Base-by-base conservation (phyloP, 192 early-diverging fungal genomes). In the Phlyctochytrium arcticum region DNA sequence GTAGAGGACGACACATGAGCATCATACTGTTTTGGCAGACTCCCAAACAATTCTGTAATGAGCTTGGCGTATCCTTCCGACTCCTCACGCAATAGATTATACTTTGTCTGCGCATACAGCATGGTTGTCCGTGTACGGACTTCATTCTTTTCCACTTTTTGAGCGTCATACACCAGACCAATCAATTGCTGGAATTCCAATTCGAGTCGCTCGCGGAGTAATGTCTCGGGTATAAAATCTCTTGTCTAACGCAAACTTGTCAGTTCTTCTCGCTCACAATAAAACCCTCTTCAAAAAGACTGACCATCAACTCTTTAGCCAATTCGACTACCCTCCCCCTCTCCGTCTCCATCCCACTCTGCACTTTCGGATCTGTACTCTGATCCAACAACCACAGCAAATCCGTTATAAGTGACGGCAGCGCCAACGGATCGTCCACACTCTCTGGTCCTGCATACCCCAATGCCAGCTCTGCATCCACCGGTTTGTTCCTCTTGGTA, bases 61-160 rank as follows among this genome's bases (percentile, higher is more conserved):
- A 92, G 71, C 53, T 88, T 90, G 4, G 91, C 79, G 66, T 87
- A 94, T 1, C 92, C 92, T 56, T 90, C 89, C 29, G 75, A 77
- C 66, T 92, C 88, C 74, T 94, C 92, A 26, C 88, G 79, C 37
- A 89, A 48, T 4, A 94, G 68, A 54, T 94, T 94, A 79, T 81
- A 92, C 62, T 92, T 92, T 56, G 87, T 79, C 62, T 94, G 92
- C 48, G 86, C 86, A 65, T 91, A 92, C 10, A 74, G 51, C 36
- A 76, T 66, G 3, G 68, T 48, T 10, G 87, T 89, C 54, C 84
- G 80, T 60, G 78, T 65, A 10, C 85, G 78, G 31, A 86, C 69
- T 46, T 70, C 57, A 10, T 77, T 80, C 35, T 77, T 77, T 27
- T 47, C 55, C 21, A 80, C 72, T 33, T 57, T 15, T 5, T 70